Base-by-base conservation (phyloP, 31 red algal genomes). In the Bonnemaisonia californica region DNA sequence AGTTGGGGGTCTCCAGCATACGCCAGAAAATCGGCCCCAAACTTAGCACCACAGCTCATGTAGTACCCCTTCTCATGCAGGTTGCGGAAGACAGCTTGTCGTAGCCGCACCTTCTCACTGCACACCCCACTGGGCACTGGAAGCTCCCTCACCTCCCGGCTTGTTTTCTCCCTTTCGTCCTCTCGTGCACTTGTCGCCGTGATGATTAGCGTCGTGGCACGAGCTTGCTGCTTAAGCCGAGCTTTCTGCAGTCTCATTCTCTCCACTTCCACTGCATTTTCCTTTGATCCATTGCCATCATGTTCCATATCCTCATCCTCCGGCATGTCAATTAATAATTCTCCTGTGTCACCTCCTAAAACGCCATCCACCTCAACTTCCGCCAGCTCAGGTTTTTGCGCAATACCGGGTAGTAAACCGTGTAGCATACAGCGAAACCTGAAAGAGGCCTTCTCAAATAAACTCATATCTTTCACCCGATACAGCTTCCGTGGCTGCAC, bases 21-120 rank as follows among this genome's bases (percentile, higher is more conserved):
- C 39, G 89, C 94, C 28, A 97, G 55, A 72, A 97, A 90, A 51
- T 97, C 90, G 28, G 94, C 94, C 18, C 94, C 94, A 85, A 97
- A 97, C 65, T 97, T 97, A 48, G 82, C 80, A 27, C 94, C 94
- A 37, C 71, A 85, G 21, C 71, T 78, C 61, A 97, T 29, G 57
- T 73, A 86, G 61, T 91, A 97, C 8, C 94, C 94, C 21, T 82
- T 59, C 16, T 74, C 64, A 39, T 85, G 83, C 21, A 97, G 73
- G 63, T 90, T 86, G 3, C 57, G 56, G 72, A 93, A 89, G 33
- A 93, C 94, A 1, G 57, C 30, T 3, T 77, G 57, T 19, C 89
- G 88, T 45, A 58, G 40, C 2, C 34, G 24, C 42, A 76, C 22
- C 40, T 65, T 40, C 3, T 74, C 68, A 1, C 23, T 22, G 29